Conservation (phyloP, 225 moss, liverwort and hornwort species). For the Polytrichum commune region DNA sequence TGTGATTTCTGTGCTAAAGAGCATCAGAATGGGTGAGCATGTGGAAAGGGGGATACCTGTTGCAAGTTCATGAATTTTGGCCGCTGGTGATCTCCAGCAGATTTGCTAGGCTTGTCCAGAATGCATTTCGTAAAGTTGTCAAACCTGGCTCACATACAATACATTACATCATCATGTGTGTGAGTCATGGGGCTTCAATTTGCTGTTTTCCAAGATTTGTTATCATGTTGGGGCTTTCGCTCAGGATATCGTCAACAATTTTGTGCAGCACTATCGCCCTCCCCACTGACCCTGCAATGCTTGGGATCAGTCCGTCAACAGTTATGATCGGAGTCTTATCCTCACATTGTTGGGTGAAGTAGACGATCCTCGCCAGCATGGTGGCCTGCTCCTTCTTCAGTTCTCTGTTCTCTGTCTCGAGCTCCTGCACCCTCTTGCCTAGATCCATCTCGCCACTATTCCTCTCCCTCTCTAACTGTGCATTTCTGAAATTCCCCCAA, state of each 20-base stretch:
- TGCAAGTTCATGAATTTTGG: too few species aligned
- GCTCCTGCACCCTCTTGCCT: not conserved
- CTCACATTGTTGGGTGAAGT: not conserved
- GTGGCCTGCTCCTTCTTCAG: not conserved
- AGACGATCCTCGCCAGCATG: not conserved
- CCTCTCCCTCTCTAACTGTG: constrained; percentile 6
- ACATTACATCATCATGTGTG: not conserved
- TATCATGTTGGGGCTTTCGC: not conserved
- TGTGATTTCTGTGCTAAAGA: too few species aligned
- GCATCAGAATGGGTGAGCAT: too few species aligned
- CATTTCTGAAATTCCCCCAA: constrained; percentile 3
- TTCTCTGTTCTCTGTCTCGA: not conserved
- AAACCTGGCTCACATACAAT: too few species aligned
- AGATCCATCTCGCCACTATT: not conserved
- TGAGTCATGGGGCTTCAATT: not conserved
- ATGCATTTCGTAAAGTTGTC: too few species aligned
- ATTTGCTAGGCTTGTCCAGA: too few species aligned
- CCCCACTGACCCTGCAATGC: too few species aligned
- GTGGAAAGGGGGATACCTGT: too few species aligned
- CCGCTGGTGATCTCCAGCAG: too few species aligned
- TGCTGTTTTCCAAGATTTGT: not conserved
- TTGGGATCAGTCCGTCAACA: not conserved
- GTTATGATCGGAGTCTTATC: not conserved
- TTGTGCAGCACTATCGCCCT: not conserved
- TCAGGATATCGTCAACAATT: not conserved